Evolutionary conservation across 2,329 filamentous ascomycete species (phyloP), one percentile per base, ranked within the genome.

Genomic region (Phyllosticta citribraziliensis): DNA sequence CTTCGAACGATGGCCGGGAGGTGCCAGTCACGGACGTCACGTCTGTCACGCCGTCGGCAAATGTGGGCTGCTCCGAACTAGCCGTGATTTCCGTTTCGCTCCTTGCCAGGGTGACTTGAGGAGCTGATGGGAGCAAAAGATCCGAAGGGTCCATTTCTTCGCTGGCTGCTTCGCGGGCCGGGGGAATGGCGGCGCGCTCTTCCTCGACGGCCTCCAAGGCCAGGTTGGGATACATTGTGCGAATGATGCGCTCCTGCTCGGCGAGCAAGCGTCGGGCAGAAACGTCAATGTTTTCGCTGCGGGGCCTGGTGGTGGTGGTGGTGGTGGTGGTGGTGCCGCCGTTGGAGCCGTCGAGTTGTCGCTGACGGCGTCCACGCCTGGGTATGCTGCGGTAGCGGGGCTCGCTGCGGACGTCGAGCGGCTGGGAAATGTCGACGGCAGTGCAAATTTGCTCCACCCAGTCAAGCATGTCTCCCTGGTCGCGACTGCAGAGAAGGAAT

Each of bases 371-470:
- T 64, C 72, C 71, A 30, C 78, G 69, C 30, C 78, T 70, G 5
- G 78, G 78, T 14, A 80, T 70, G 58, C 78, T 80, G 56, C 77
- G 74, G 63, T 78, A 78, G 56, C 74, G 70, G 17, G 74, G 74
- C 60, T 75, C 73, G 60, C 70, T 76, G 55, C 88, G 83, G 65
- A 90, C 88, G 66, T 62, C 61, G 52, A 89, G 80, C 1, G 85
- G 82, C 1, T 81, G 78, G 2, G 86, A 81, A 6, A 89, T 79
- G 66, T 88, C 84, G 62, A 89, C 87, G 58, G 84, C 86, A 20
- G 85, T 84, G 66, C 84, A 86, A 10, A 89, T 75, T 2, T 79
- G 78, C 68, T 89, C 85, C 2, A 90, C 75, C 85, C 88, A 88
- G 56, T 80, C 80, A 63, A 89, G 79, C 70, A 90, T 88, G 0